Base-by-base conservation (phyloP, 148 eudicot species). In the Persicaria maculosa region DNA sequence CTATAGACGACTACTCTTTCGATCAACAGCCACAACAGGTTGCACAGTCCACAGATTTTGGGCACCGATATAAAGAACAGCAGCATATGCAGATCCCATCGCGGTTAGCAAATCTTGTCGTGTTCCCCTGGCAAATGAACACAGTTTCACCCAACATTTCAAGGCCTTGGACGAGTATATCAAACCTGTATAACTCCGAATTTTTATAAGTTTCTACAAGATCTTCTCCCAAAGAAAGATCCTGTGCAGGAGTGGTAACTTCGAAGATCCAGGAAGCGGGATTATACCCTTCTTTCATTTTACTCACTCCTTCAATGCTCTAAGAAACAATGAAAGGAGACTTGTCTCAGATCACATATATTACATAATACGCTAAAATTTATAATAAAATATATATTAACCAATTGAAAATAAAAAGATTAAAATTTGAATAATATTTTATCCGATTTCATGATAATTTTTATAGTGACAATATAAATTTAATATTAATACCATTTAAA, bases 261-360 rank as follows among this genome's bases (percentile, higher is more conserved):
- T 72, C 74, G 14, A 72, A 72, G 58, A 72, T 72, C 74, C 74
- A 72, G 15, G 74, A 48, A 48, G 74, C 74, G 1, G 74, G 74
- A 71, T 71, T 71, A 19, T 71, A 71, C 6, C 73, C 53, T 44
- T 71, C 73, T 71, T 17, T 47, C 15, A 72, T 72, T n/a, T 52
- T 72, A 12, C 43, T 7, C 4, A 25, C 45, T 19, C 74, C 74
- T 48, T 25, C 22, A 72, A 72, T 72, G 43, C 46, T 20, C 74
- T 72, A 57, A 73, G 17, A 9, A 47, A 45, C 0, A 59, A 17
- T 4, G 65, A 59, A 59, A 48, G 52, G 52, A 48, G 52, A 48
- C 11, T 48, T 48, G 12, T 48, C 52, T 48, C 12, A 10, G 0
- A 48, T 11, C 52, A 48, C 12, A 12, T 48, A 1, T 12, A 6